Evolutionary conservation across 192 early-diverging fungal species (phyloP).

Genomic region (Lobulomyces angularis): DNA sequence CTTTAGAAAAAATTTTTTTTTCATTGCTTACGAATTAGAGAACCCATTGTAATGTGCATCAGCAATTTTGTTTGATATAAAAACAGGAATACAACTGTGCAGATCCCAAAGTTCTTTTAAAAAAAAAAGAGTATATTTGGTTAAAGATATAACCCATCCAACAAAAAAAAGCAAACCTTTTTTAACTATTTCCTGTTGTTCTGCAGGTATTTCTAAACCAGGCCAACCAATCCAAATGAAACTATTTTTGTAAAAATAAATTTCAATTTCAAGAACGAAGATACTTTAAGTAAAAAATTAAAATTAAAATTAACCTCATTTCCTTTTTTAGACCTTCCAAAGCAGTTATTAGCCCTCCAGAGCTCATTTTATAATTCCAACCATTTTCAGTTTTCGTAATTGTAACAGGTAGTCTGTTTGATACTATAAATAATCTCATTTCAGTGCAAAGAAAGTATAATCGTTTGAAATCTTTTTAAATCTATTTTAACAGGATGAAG

Average conservation of each 20-base stretch:
- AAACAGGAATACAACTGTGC: slow-evolving; percentile 85
- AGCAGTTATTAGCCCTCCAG: slow-evolving; percentile 91
- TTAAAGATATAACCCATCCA: too few relatives aligned
- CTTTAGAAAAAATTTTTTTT: too few relatives aligned
- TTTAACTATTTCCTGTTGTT: slow-evolving; percentile 59
- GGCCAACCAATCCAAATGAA: slow-evolving; percentile 99
- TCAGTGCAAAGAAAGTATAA: too few relatives aligned
- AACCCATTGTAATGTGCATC: slow-evolving; percentile 98
- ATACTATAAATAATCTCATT: slow-evolving; percentile 84
- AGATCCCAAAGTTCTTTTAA: slow-evolving; percentile 64
- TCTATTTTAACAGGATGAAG: too few relatives aligned
- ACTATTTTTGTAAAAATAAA: too few relatives aligned
- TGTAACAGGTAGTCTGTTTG: slow-evolving; percentile 92
- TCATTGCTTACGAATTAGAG: slow-evolving; percentile 87
- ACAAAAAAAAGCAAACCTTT: too few relatives aligned
- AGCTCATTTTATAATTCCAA: slow-evolving; percentile 76
- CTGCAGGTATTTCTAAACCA: slow-evolving; percentile 69
- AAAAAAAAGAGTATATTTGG: too few relatives aligned
- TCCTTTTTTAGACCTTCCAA: slow-evolving; percentile 85
- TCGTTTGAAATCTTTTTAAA: too few relatives aligned
- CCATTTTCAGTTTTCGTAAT: slow-evolving; percentile 53
- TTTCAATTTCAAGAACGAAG: too few relatives aligned
- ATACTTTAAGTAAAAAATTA: too few relatives aligned
- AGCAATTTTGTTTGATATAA: slow-evolving; percentile 83
- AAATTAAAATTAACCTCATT: too few relatives aligned